A percentile compares a stretch with the other conserved stretches of the same genome.
Evolutionary conservation across 1,284 basidiomycete genomes (phyloP).

Genomic region (Xerocomus amazonicus): DNA sequence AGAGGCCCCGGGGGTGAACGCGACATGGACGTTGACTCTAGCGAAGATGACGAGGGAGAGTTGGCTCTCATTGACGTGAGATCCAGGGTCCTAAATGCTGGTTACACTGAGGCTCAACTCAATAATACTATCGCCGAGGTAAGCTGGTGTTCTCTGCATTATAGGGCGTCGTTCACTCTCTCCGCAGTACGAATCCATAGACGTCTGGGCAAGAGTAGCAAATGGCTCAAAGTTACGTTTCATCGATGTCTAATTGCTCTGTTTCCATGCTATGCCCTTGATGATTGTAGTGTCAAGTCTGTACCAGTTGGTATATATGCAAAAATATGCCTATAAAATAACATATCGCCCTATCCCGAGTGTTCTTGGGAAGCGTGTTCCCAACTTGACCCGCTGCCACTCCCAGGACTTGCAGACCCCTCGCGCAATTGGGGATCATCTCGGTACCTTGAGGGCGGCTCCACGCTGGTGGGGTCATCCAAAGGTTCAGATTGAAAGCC

Average conservation of each 20-base stretch:
- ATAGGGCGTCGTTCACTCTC: slow-evolving; percentile 9
- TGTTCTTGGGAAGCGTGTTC: slow-evolving; percentile 57
- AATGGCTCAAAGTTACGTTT: slow-evolving; percentile 75
- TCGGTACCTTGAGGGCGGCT: slow-evolving; percentile 45
- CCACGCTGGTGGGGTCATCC: slow-evolving; percentile 47
- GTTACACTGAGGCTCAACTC: slow-evolving; percentile 87
- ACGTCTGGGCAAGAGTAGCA: slow-evolving; percentile 72
- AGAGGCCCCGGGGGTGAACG: slow-evolving; percentile 64
- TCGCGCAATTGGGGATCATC: slow-evolving; percentile 51
- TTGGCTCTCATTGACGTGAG: slow-evolving; percentile 82
- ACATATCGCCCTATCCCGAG: slow-evolving; percentile 11
- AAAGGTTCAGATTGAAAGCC: slow-evolving; percentile 63
- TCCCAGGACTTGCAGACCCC: slow-evolving; percentile 39
- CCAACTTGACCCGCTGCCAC: slow-evolving; percentile 62
- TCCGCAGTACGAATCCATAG: slow-evolving; percentile 76
- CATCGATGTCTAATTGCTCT: slow-evolving; percentile 24
- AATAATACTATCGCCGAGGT: slow-evolving; percentile 81
- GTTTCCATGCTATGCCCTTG: slow-evolving; percentile 1
- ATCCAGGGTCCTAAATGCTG: slow-evolving; percentile 76
- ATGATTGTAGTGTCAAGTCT: slow-evolving; percentile 2
- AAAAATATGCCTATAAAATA: slow-evolving; percentile 19
- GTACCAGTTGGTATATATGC: slow-evolving; percentile 16
- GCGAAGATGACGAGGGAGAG: slow-evolving; percentile 60
- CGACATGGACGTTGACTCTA: slow-evolving; percentile 63
- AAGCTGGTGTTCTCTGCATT: slow-evolving; percentile 29